phyloP scores from a whole-genome alignment of 2,329 filamentous ascomycete species.

The Knoxdaviesia capensis region DNA sequence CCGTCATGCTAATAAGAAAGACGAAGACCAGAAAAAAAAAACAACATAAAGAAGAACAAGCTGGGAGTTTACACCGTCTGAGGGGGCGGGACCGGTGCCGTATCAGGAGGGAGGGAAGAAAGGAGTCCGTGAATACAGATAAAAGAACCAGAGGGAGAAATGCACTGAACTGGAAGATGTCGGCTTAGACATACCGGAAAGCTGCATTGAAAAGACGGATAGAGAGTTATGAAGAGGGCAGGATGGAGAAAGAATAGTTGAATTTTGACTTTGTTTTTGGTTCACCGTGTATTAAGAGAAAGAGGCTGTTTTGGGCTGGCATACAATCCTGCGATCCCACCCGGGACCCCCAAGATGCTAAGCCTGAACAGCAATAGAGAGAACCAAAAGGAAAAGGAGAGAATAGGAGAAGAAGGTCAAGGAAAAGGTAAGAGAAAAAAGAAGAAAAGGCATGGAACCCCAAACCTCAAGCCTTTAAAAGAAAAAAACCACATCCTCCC shows the following conservation, averaged over 20 bases:
- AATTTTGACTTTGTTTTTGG: too few relatives aligned
- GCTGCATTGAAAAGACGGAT: neutral
- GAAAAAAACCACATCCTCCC: neutral
- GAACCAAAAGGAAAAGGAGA: neutral
- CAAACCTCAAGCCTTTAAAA: neutral
- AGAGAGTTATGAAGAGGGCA: neutral
- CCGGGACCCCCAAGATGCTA: neutral
- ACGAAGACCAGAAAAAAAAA: neutral
- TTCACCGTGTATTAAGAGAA: too few relatives aligned
- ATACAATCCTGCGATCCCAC: too few relatives aligned
- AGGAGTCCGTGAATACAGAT: neutral
- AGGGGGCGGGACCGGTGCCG: too few relatives aligned
- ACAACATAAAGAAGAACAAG: constrained; percentile 1
- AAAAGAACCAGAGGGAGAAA: neutral
- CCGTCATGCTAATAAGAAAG: neutral
- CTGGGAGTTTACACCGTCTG: too few relatives aligned
- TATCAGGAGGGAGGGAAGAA: too few relatives aligned
- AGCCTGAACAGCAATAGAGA: neutral
- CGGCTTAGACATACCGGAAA: too few relatives aligned
- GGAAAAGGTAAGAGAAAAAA: neutral
- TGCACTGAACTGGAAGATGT: neutral
- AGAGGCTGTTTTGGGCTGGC: too few relatives aligned
- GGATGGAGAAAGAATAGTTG: neutral
- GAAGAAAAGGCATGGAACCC: neutral
- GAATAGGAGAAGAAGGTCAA: neutral